Evolutionary conservation across 345 rosid genomes (phyloP).

Genomic region (Toxicodendron radicans): DNA sequence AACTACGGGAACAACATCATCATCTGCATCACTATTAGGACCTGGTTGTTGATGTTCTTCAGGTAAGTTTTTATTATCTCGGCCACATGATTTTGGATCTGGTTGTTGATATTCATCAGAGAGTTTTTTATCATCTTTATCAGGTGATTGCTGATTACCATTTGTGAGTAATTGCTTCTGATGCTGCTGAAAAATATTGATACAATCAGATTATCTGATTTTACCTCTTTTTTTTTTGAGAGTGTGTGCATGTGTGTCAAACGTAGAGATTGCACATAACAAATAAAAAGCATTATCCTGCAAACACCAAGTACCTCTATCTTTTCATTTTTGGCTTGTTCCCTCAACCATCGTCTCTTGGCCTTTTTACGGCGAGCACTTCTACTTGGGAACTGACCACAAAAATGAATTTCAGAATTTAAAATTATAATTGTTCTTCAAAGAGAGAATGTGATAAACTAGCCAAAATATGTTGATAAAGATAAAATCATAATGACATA

Average conservation of each 20-base stretch:
- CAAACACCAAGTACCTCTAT: conserved; percentile 46
- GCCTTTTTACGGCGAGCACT: conserved; percentile 93
- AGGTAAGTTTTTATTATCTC: conserved; percentile 24
- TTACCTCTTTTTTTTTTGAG: background rate
- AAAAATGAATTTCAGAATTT: conserved; percentile 25
- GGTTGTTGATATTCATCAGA: conserved; percentile 31
- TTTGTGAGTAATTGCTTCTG: conserved; percentile 39
- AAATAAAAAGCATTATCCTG: background rate
- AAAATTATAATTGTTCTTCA: conserved; percentile 14
- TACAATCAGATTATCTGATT: background rate
- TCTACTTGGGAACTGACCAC: conserved; percentile 70
- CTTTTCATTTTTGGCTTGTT: conserved; percentile 56
- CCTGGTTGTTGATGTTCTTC: conserved; percentile 35
- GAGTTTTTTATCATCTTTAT: conserved; percentile 32
- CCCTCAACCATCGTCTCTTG: conserved; percentile 76
- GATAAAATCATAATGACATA: background rate
- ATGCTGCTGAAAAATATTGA: conserved; percentile 37
- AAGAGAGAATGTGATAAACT: conserved; percentile 11
- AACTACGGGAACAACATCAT: conserved; percentile 63
- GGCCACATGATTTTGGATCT: conserved; percentile 31
- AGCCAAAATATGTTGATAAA: conserved; percentile 19
- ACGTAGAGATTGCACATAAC: conserved; percentile 21
- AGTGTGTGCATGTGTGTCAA: background rate
- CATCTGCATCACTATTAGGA: conserved; percentile 38
- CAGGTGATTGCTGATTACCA: conserved; percentile 34